Conservation (phyloP, 2,329 filamentous ascomycete species). For the Sporothrix brasiliensis region DNA sequence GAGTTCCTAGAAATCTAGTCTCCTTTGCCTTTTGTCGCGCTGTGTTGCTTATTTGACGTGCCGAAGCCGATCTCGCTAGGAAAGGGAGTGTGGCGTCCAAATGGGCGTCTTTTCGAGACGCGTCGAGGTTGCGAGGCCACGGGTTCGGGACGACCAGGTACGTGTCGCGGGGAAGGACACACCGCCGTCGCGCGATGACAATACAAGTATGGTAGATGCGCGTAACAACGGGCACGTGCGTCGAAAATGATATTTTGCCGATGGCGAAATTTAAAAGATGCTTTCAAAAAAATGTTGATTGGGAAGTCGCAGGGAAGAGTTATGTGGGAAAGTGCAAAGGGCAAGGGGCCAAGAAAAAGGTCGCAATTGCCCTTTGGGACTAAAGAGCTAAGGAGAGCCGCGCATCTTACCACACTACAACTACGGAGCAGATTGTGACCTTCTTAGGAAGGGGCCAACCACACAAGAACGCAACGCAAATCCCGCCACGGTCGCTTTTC, state of each 20-base stretch:
- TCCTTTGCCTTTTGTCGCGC: slow-evolving; percentile 2
- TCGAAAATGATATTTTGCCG: slow-evolving; percentile 1
- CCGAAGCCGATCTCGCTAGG: neutral
- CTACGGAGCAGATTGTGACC: slow-evolving; percentile 25
- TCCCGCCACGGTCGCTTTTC: slow-evolving; percentile 17
- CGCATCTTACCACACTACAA: slow-evolving; percentile 22
- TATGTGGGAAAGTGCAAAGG: slow-evolving; percentile 14
- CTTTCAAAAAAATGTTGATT: neutral
- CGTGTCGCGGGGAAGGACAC: slow-evolving; percentile 11
- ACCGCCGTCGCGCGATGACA: slow-evolving; percentile 9
- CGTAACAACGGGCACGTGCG: neutral
- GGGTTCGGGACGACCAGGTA: neutral
- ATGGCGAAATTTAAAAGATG: neutral
- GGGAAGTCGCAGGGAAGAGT: slow-evolving; percentile 4
- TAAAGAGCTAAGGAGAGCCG: slow-evolving; percentile 28
- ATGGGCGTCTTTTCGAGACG: slow-evolving; percentile 14
- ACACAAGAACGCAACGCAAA: slow-evolving; percentile 23
- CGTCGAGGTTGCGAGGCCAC: slow-evolving; percentile 23
- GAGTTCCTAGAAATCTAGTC: neutral
- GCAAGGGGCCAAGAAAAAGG: slow-evolving; percentile 12
- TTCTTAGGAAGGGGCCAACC: slow-evolving; percentile 11
- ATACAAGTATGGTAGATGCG: neutral
- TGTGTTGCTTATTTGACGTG: slow-evolving; percentile 14
- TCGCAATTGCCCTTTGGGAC: slow-evolving; percentile 26
- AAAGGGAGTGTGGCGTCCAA: slow-evolving; percentile 26